Evolutionary conservation across 2,329 filamentous ascomycete genomes (phyloP).

Genomic region (Leptoxyphium fumago): DNA sequence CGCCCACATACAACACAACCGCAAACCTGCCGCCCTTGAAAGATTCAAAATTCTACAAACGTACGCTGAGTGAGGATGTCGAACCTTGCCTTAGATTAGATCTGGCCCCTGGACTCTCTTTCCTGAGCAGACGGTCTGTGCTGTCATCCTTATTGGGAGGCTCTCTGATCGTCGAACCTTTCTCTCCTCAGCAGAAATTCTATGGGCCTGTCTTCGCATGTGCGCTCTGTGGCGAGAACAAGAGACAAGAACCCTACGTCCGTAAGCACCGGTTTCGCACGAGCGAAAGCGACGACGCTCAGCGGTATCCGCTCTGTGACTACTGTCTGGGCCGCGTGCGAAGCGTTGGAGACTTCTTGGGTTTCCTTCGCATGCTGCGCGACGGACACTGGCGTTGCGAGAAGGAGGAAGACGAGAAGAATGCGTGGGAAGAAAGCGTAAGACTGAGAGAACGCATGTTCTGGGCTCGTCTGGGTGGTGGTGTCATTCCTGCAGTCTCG

Average conservation of each 20-base stretch:
- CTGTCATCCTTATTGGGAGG: constrained; percentile 72
- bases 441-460: constrained; percentile 89
- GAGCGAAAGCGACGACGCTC: constrained; percentile 71
- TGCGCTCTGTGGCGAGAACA: constrained; percentile 73
- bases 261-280: constrained; percentile 81
- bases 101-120: constrained; percentile 77
- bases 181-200: constrained; percentile 37
- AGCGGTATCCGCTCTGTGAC: constrained; percentile 76
- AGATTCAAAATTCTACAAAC: constrained; percentile 89
- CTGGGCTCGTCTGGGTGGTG: constrained; percentile 84
- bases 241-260: constrained; percentile 54
- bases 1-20: constrained; percentile 16
- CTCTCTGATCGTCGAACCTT: constrained; percentile 76
- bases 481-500: constrained; percentile 56
- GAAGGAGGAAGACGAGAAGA: constrained; percentile 67
- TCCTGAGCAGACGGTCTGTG: constrained; percentile 78
- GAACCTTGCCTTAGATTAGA: constrained; percentile 88
- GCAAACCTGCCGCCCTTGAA: constrained; percentile 49
- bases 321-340: constrained; percentile 76
- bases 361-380: constrained; percentile 79
- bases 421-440: constrained; percentile 90
- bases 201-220: constrained; percentile 52
- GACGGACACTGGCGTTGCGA: constrained; percentile 84
- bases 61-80: constrained; percentile 75
- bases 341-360: constrained; percentile 81